A percentile compares a stretch with the other conserved stretches of the same genome.
Conservation (phyloP, 257 asterid species). For the Haberlea rhodopensis region DNA sequence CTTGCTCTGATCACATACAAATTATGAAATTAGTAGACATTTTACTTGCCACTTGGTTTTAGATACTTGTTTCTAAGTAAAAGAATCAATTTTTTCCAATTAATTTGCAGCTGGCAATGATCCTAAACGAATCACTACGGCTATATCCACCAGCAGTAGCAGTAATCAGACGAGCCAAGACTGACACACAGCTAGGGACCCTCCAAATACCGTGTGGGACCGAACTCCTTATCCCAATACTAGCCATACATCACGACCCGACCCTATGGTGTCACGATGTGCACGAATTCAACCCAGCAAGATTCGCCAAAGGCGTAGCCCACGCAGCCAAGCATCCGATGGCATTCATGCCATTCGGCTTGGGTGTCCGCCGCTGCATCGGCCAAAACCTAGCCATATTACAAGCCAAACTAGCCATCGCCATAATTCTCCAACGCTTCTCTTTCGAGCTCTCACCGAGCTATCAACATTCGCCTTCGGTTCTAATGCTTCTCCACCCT, state of each 20-base stretch:
- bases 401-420: constrained; percentile 68
- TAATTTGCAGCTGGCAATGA: constrained; percentile 68
- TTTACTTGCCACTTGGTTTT: not conserved
- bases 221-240: constrained; percentile 73
- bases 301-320: constrained; percentile 68
- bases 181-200: constrained; percentile 49
- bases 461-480: constrained; percentile 71
- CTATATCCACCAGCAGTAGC: constrained; percentile 90
- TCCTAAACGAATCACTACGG: constrained; percentile 73
- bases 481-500: constrained; percentile 65
- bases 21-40: not conserved
- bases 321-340: constrained; percentile 68
- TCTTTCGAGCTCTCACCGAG: constrained; percentile 60
- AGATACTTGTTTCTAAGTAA: not conserved
- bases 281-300: constrained; percentile 72
- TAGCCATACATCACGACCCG: constrained; percentile 81
- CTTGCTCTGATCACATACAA: not conserved
- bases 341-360: constrained; percentile 87
- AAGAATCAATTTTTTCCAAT: constrained; percentile 11
- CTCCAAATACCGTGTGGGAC: constrained; percentile 55
- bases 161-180: constrained; percentile 59
- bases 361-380: constrained; percentile 77
- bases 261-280: constrained; percentile 75
- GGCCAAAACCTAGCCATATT: constrained; percentile 85
- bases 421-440: constrained; percentile 73